Conservation (phyloP, 2,329 filamentous ascomycete genomes). For the Ceratocystis lukuohia region DNA sequence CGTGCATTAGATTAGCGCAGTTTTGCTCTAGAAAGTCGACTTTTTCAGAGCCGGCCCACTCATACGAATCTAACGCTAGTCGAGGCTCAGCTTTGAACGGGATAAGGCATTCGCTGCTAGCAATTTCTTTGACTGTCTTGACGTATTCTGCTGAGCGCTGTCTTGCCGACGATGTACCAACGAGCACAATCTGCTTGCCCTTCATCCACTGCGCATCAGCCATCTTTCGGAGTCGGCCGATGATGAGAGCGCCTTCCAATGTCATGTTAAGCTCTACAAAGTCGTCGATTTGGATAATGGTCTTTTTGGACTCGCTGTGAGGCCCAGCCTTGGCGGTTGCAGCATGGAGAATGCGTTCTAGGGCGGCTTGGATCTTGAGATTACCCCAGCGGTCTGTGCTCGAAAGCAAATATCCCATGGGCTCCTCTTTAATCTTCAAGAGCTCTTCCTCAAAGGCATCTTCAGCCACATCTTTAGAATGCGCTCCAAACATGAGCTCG, state of each 20-base stretch:
- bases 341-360: conserved; percentile 43
- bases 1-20: conserved; percentile 16
- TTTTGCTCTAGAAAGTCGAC: conserved; percentile 18
- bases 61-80: conserved; percentile 16
- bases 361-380: conserved; percentile 43
- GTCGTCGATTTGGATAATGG: conserved; percentile 70
- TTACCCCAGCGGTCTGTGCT: conserved; percentile 45
- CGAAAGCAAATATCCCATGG: conserved; percentile 24
- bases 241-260: conserved; percentile 52
- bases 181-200: conserved; percentile 58
- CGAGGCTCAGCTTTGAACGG: conserved; percentile 21
- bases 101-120: conserved; percentile 30
- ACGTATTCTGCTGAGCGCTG: conserved; percentile 34
- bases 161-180: conserved; percentile 60
- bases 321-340: conserved; percentile 29
- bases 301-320: conserved; percentile 29
- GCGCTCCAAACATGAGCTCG: conserved; percentile 16
- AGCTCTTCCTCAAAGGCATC: conserved; percentile 33
- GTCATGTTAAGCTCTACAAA: conserved; percentile 64
- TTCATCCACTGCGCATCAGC: conserved; percentile 59
- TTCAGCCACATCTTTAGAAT: conserved; percentile 14
- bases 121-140: conserved; percentile 30
- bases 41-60: conserved; percentile 19
- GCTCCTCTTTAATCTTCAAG: conserved; percentile 30
- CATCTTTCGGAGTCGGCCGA: conserved; percentile 55